phyloP scores from a whole-genome alignment of 202 grass and related monocot genomes.

The Alloteropsis angusta region DNA sequence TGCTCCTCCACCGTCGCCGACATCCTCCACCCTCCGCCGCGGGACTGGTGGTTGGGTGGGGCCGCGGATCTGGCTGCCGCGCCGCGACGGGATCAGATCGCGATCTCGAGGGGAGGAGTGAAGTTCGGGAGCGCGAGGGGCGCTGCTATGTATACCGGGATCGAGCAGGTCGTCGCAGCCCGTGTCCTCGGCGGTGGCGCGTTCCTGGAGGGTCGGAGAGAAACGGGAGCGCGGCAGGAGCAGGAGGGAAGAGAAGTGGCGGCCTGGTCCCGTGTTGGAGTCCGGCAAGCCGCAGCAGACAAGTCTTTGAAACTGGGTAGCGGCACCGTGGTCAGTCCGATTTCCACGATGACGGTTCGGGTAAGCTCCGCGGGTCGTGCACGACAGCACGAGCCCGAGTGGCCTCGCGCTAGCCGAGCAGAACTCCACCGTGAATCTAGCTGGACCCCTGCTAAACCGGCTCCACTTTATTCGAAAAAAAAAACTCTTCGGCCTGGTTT shows the following conservation, averaged over 20 bases:
- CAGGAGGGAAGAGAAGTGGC: neutral
- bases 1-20: slow-evolving; percentile 77
- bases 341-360: neutral
- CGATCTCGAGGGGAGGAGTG: slow-evolving; percentile 7
- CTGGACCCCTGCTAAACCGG: too few species aligned
- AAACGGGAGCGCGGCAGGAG: neutral
- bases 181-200: neutral
- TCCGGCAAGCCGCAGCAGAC: slow-evolving; percentile 9
- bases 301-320: slow-evolving; percentile 22
- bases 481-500: too few species aligned
- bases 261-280: neutral
- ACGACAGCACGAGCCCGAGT: neutral
- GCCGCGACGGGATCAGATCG: slow-evolving; percentile 14
- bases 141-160: neutral
- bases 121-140: neutral
- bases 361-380: neutral
- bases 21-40: slow-evolving; percentile 23
- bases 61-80: slow-evolving; percentile 29
- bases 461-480: too few species aligned
- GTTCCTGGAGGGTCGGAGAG: neutral
- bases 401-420: too few species aligned
- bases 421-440: neutral
- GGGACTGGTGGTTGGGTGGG: neutral
- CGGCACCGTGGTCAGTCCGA: neutral
- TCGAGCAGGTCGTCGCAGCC: neutral